Base-by-base conservation (phyloP, 352 stramenopile species). In the Phytophthora idaei region DNA sequence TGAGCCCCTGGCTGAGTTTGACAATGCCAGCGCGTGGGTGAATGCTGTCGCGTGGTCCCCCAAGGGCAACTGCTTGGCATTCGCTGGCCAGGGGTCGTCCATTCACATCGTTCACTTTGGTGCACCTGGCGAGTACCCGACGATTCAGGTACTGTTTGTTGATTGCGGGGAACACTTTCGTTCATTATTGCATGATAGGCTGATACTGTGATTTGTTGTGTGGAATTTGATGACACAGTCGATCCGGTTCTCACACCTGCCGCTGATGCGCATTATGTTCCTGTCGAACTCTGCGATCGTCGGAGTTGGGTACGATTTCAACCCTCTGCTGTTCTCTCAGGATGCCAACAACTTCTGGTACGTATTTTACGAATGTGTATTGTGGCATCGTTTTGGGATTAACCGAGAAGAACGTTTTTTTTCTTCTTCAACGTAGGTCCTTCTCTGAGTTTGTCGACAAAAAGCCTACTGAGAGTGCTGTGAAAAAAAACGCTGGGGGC, bases 1-100 rank as follows among this genome's bases (percentile, higher is more conserved):
- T 37, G 88, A 97, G 45, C 80, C 85, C 5, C 61, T 94, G 61
- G 87, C 79, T 8, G 87, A 96, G 64, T 95, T 95, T 42, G 87
- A 97, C 66, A 91, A 94, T 65, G 85, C 87, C 41, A 95, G 77
- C 32, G 92, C 89, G 11, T 98, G 94, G 94, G 90, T 98, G 48
- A 95, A 96, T 57, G 84, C 85, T 29, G 93, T 97, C 11, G 92
- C 89, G 28, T 98, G 94, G 92, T 98, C 90, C 8, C 92, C 93
- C 3, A 88, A 87, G 64, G 94, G 94, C 36, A 80, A 94, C 69
- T 76, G 77, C 53, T 74, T 98, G 31, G 91, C 90, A 14, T 98
- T 97, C 80, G 86, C 91, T 8, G 83, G 85, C 53, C 94, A 98
- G 59, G 94, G 96, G 41, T 97, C 89, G 21, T 96, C 89, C 36